Evolutionary conservation across 1,284 basidiomycete species (phyloP).

Genomic region (Flammula alnicola): DNA sequence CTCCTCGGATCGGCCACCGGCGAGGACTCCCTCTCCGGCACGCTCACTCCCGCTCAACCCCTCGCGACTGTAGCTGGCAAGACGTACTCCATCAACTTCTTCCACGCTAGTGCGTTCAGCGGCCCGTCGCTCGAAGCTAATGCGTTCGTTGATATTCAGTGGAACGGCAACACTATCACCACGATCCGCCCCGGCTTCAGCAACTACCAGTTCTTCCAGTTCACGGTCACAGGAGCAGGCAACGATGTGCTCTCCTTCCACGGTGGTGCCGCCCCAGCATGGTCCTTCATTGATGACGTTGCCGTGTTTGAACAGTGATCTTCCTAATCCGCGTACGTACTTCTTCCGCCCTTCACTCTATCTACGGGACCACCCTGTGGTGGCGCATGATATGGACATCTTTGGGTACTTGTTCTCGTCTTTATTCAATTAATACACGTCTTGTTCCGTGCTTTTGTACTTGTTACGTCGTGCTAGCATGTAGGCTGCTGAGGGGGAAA

Average conservation of each 20-base stretch:
- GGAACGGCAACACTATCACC: conserved; percentile 5
- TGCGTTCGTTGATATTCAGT: conserved; percentile 5
- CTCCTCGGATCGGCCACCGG: conserved; percentile 37
- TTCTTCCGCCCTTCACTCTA: too few species aligned
- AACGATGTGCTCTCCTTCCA: conserved; percentile 10
- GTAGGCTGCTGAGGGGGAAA: too few species aligned
- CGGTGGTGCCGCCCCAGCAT: conserved; percentile 11
- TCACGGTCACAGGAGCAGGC: conserved; percentile 3
- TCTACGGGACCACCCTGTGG: too few species aligned
- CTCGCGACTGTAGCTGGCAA: conserved; percentile 10
- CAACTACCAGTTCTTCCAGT: conserved; percentile 13
- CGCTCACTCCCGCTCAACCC: conserved; percentile 17
- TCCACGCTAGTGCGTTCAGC: conserved; percentile 11
- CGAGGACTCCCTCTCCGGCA: conserved; percentile 33
- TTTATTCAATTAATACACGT: too few species aligned
- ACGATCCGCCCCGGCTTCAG: conserved; percentile 10
- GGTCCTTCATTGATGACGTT: conserved; percentile 15
- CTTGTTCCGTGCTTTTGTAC: too few species aligned
- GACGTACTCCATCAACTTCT: conserved; percentile 13
- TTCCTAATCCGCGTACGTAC: too few species aligned
- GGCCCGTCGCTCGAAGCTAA: conserved; percentile 10
- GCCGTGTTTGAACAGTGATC: conserved; percentile 8
- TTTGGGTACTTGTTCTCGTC: too few species aligned
- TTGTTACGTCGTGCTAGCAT: too few species aligned
- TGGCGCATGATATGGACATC: too few species aligned